Evolutionary conservation across 768 basidiomycete species (phyloP), one percentile per base, ranked within the genome.

Genomic region (Boletales sp.): DNA sequence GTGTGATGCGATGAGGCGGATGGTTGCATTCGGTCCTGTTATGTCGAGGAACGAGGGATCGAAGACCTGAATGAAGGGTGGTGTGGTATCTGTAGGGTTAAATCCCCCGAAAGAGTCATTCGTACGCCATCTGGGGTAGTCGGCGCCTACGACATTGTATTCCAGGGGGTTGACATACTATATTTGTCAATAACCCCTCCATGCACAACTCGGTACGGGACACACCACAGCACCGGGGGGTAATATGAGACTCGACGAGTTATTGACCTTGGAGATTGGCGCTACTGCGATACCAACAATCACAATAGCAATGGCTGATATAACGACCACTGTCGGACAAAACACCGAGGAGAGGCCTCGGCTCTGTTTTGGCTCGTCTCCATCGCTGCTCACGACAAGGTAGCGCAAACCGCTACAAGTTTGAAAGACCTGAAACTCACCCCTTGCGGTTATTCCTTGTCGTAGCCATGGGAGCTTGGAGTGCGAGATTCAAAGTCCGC

Each of bases 1-100:
- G 50, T 83, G 82, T 8, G 79, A 77, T 0, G 83, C 82, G 35
- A 93, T 77, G 46, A 79, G 66, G 9, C 78, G 75, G 45, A 91
- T 75, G 0, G 75, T 75, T 9, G 88, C 80, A 31, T 71, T 69
- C 9, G 62, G 53, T 1, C 87, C 88, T 3, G 87, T 75, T 48
- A 89, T 69, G 6, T 65, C 50, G 43, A 84, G 70, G 65, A 91
- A 90, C 11, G 67, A 67, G 2, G 66, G 63, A 58, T 82, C 73
- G 59, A 76, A 77, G 32, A 77, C 62, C 53, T 82, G 79, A 66
- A 90, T 84, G 58, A 84, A 80, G 0, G 83, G 81, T 4, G 78
- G 71, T 9, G 66, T 67, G 36, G 75, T 72, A 55, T 78, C 77
- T n/a, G 82, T 84, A 1, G 85, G 86, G 55, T 85, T 83, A 69